Percentiles rank a stretch among this genome's conserved stretches.
These are phyloP conservation scores for Paraphaeosphaeria sporulosa DNA, from an alignment of 2,329 filamentous ascomycete genomes.

Conservation along the genomic window DNA sequence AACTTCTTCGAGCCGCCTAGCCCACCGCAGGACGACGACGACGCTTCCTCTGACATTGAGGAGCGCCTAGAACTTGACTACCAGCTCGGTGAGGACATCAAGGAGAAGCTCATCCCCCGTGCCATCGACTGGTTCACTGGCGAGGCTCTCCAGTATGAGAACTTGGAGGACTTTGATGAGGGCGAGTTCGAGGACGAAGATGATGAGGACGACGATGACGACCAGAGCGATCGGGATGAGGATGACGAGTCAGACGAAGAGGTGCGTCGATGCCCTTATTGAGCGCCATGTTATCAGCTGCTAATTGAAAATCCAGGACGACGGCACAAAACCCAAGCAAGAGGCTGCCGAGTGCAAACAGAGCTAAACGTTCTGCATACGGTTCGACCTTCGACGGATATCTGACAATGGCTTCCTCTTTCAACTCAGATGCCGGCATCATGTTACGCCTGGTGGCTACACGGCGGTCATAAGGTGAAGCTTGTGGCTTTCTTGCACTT, in stretches of 20 bases:
- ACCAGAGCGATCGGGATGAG: constrained; percentile 80
- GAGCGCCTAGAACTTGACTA: constrained; percentile 98
- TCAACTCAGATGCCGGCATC: constrained; percentile 44
- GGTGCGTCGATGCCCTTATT: constrained; percentile 31
- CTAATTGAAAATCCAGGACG: constrained; percentile 41
- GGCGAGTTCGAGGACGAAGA: constrained; percentile 89
- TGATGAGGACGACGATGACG: constrained; percentile 90
- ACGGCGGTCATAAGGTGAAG: constrained; percentile 22
- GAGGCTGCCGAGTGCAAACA: constrained; percentile 56
- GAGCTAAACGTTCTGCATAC: constrained; percentile 39
- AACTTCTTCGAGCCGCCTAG: constrained; percentile 98
- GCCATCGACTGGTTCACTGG: constrained; percentile 99
- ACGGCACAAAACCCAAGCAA: constrained; percentile 54
- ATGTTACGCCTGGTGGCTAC: constrained; percentile 32
- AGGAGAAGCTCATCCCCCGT: constrained; percentile 98
- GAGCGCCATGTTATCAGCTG: not conserved
- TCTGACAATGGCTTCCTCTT: constrained; percentile 31
- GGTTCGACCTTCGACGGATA: constrained; percentile 29
- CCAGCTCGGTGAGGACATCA: constrained; percentile 98
- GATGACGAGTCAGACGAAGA: constrained; percentile 62
- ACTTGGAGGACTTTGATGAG: constrained; percentile 83
- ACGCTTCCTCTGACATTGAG: constrained; percentile 89
- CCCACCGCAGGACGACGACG: constrained; percentile 79
- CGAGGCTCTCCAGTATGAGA: constrained; percentile 95
- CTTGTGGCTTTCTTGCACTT: constrained; percentile 17